Percentiles rank a stretch among this genome's conserved stretches.
Evolutionary conservation across 768 basidiomycete genomes (phyloP).

Genomic region (Suillus tomentosus): DNA sequence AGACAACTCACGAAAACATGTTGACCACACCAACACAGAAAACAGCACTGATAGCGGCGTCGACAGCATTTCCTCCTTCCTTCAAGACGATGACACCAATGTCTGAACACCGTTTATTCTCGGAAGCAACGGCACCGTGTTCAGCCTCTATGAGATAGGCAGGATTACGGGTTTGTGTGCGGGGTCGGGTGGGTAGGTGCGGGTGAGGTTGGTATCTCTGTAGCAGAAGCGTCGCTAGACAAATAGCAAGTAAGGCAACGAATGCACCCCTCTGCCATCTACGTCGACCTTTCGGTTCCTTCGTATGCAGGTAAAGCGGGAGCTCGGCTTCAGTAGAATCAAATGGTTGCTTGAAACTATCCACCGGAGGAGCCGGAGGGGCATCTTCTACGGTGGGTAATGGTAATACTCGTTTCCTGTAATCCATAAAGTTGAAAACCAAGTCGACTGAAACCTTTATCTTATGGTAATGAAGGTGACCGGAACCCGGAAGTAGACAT

Average conservation of each 20-base stretch:
- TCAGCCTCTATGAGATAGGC: conserved; percentile 62
- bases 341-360: not conserved
- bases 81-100: conserved; percentile 78
- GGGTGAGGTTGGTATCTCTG: conserved; percentile 2
- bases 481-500: not conserved
- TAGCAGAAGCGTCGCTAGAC: conserved; percentile 14
- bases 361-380: not conserved
- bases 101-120: conserved; percentile 83
- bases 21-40: conserved; percentile 84
- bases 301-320: not conserved
- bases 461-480: not conserved
- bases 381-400: too few species aligned
- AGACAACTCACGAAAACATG: conserved; percentile 77
- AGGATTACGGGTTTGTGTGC: conserved; percentile 42
- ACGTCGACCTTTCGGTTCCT: not conserved
- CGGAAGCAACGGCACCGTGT: conserved; percentile 86
- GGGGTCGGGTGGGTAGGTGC: not conserved
- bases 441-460: not conserved
- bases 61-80: conserved; percentile 89
- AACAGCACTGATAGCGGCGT: conserved; percentile 78
- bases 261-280: conserved; percentile 20
- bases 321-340: not conserved
- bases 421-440: not conserved
- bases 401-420: not conserved
- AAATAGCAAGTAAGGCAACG: conserved; percentile 15